Conservation (phyloP, 2,329 filamentous ascomycete genomes). For the Penicillium capsulatum region DNA sequence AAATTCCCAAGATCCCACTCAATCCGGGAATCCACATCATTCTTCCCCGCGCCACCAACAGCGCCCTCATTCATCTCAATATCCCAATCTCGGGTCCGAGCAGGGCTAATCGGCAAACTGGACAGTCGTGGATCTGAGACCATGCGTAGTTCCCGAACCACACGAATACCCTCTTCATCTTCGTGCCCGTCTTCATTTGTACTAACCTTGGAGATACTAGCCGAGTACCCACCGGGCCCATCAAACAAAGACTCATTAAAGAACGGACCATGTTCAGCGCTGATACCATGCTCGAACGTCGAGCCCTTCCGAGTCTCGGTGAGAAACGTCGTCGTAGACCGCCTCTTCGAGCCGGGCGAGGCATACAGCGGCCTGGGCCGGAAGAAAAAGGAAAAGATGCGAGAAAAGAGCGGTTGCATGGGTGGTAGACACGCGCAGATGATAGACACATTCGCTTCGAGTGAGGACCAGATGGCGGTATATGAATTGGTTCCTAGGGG, state of each 20-base stretch:
- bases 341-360: slow-evolving; percentile 11
- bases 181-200: slow-evolving; percentile 9
- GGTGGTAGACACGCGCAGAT: slow-evolving; percentile 31
- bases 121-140: slow-evolving; percentile 16
- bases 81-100: not conserved
- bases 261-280: slow-evolving; percentile 11
- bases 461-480: slow-evolving; percentile 29
- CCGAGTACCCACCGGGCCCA: slow-evolving; percentile 18
- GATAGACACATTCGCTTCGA: slow-evolving; percentile 31
- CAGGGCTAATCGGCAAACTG: not conserved
- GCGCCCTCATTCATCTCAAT: slow-evolving; percentile 9
- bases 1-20: slow-evolving; percentile 23
- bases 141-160: slow-evolving; percentile 27
- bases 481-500: slow-evolving; percentile 19
- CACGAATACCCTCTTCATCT: slow-evolving; percentile 23
- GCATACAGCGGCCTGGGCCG: slow-evolving; percentile 12
- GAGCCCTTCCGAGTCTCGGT: slow-evolving; percentile 11
- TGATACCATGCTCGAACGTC: slow-evolving; percentile 3
- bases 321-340: slow-evolving; percentile 7
- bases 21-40: slow-evolving; percentile 1
- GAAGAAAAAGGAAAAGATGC: slow-evolving; percentile 24
- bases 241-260: slow-evolving; percentile 18
- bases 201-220: slow-evolving; percentile 25
- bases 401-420: slow-evolving; percentile 25
- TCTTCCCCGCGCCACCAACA: not conserved